phyloP scores from a whole-genome alignment of 192 early-diverging fungal species.

The Globomyces pollinis-pini region DNA sequence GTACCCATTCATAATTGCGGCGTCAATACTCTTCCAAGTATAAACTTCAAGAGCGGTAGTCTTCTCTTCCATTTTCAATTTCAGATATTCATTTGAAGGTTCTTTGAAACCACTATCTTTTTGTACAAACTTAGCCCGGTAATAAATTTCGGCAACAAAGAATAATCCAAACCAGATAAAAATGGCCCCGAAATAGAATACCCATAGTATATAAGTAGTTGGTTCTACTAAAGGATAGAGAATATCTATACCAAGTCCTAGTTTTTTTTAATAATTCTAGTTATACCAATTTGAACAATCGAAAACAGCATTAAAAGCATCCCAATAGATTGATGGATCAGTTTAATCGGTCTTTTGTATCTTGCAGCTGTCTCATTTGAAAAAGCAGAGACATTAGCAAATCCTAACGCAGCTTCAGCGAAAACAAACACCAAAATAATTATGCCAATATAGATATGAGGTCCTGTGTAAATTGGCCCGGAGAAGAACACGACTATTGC shows the following conservation, averaged over 20 bases:
- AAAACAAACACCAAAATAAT: too few relatives aligned
- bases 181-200: neutral
- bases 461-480: too few relatives aligned
- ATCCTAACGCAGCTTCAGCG: too few relatives aligned
- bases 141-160: constrained; percentile 3
- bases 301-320: constrained; percentile 11
- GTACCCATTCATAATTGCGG: neutral
- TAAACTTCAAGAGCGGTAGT: neutral
- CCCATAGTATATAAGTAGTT: neutral
- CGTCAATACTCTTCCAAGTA: constrained; percentile 16
- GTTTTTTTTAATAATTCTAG: neutral
- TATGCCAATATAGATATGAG: too few relatives aligned
- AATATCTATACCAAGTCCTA: constrained; percentile 24
- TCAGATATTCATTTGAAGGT: neutral
- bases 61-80: neutral
- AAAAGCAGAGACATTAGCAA: too few relatives aligned
- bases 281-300: constrained; percentile 18
- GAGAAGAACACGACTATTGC: too few relatives aligned
- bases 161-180: constrained; percentile 29
- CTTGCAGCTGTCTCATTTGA: too few relatives aligned
- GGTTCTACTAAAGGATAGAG: constrained; percentile 28
- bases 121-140: neutral
- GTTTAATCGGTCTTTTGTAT: too few relatives aligned
- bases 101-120: neutral
- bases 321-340: constrained; percentile 15